Percentiles rank a stretch among this genome's conserved stretches.
phyloP scores from a whole-genome alignment of 352 stramenopile genomes.

The Globisporangium emineosum region DNA sequence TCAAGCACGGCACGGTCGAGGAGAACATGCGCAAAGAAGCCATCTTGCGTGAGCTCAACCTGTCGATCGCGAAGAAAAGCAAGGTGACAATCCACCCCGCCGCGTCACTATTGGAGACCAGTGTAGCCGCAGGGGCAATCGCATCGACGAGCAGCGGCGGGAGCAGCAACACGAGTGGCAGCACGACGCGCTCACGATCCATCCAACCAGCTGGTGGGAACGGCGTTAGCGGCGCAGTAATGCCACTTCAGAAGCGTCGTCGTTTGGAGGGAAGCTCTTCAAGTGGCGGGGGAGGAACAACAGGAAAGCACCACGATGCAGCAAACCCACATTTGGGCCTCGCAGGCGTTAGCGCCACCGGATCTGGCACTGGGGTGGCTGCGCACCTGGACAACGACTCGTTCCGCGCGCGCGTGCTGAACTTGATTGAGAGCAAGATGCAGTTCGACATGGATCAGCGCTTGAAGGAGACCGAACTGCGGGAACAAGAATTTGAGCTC shows the following conservation, averaged over 20 bases:
- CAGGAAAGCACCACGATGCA: background rate
- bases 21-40: constrained; percentile 67
- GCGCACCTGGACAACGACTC: constrained; percentile 30
- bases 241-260: constrained; percentile 19
- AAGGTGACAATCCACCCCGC: constrained; percentile 30
- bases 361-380: background rate
- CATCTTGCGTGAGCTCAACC: constrained; percentile 61
- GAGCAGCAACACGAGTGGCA: background rate
- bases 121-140: constrained; percentile 17
- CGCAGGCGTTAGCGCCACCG: background rate
- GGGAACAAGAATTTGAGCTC: constrained; percentile 77
- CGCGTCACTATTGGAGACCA: constrained; percentile 17
- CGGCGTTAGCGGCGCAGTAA: background rate
- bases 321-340: background rate
- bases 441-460: constrained; percentile 83
- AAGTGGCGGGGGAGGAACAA: constrained; percentile 3
- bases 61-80: constrained; percentile 42
- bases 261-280: constrained; percentile 2
- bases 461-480: constrained; percentile 68
- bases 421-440: constrained; percentile 79
- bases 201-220: background rate
- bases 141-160: background rate
- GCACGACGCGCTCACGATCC: constrained; percentile 3
- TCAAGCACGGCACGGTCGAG: constrained; percentile 71
- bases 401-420: constrained; percentile 61